A percentile compares a stretch with the other conserved stretches of the same genome.
Conservation (phyloP, 495 filamentous ascomycete genomes). For the Diplogelasinospora grovesii region DNA sequence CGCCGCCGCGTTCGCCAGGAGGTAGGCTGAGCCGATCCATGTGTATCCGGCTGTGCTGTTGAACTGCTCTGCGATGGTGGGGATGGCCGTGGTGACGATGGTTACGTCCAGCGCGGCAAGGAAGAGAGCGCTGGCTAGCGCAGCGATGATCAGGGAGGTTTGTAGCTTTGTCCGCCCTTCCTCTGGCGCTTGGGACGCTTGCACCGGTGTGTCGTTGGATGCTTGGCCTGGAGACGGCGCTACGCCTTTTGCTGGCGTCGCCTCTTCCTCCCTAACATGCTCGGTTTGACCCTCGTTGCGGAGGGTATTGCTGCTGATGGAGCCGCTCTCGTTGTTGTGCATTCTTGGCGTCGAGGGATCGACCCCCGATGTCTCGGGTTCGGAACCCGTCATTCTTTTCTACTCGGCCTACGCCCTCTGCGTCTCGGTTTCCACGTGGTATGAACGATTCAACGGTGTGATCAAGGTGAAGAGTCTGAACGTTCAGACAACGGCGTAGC, state of each 20-base stretch:
- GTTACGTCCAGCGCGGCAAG: constrained; percentile 45
- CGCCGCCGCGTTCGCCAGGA: constrained; percentile 61
- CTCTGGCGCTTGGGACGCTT: constrained; percentile 25
- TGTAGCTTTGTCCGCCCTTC: constrained; percentile 27
- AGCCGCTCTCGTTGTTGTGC: too few species aligned
- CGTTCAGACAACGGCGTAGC: too few species aligned
- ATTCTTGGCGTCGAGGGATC: too few species aligned
- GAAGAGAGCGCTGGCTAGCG: constrained; percentile 46
- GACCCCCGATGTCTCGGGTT: too few species aligned
- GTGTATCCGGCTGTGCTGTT: constrained; percentile 60
- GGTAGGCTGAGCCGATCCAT: constrained; percentile 69
- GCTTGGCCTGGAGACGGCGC: not conserved
- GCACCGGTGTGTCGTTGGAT: too few species aligned
- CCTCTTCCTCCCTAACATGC: not conserved
- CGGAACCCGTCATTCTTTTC: too few species aligned
- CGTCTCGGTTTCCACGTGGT: too few species aligned
- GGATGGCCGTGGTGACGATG: constrained; percentile 35
- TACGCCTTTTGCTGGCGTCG: not conserved
- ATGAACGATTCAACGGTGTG: too few species aligned
- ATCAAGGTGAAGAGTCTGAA: too few species aligned
- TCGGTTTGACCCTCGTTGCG: too few species aligned
- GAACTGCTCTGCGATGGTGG: constrained; percentile 59
- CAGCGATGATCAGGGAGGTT: constrained; percentile 32
- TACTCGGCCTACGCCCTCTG: too few species aligned
- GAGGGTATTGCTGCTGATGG: too few species aligned